Evolutionary conservation across 352 stramenopile species (phyloP).

Genomic region (Lagenidium giganteum): DNA sequence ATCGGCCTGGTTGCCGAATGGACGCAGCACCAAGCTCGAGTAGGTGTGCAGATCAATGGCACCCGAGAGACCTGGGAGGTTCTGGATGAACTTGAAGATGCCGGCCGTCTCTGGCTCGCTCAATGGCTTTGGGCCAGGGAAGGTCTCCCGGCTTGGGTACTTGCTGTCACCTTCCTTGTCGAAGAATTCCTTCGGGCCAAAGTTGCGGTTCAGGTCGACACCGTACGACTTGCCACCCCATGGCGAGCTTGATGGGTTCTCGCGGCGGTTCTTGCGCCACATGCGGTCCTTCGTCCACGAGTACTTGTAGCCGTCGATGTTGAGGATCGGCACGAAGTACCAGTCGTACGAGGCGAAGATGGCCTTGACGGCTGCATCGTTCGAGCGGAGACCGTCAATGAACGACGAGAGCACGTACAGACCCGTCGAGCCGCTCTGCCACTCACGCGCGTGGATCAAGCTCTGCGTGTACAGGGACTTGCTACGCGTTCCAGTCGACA

Average conservation of each 20-base stretch:
- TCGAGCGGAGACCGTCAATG: constrained; percentile 9
- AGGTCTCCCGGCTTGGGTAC: constrained; percentile 15
- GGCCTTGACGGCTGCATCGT: constrained; percentile 9
- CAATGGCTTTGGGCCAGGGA: constrained; percentile 19
- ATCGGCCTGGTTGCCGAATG: constrained; percentile 17
- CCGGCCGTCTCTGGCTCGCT: constrained; percentile 23
- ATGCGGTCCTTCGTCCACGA: constrained; percentile 17
- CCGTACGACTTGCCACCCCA: constrained; percentile 1
- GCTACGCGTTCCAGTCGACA: constrained; percentile 9
- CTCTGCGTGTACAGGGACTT: constrained; percentile 18
- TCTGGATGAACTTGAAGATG: constrained; percentile 25
- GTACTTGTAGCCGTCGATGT: constrained; percentile 17
- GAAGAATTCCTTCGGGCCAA: constrained; percentile 18
- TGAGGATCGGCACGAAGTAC: constrained; percentile 24
- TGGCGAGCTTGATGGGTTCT: background rate
- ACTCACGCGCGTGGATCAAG: constrained; percentile 21
- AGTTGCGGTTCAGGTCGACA: constrained; percentile 30
- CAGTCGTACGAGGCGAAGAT: constrained; percentile 21
- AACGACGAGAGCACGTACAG: constrained; percentile 13
- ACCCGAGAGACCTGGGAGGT: constrained; percentile 15
- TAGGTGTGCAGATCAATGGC: constrained; percentile 26
- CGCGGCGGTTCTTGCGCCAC: constrained; percentile 23
- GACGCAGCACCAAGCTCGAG: constrained; percentile 19
- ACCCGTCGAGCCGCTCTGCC: constrained; percentile 10
- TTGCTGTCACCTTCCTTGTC: constrained; percentile 12